Evolutionary conservation across 2,329 filamentous ascomycete genomes (phyloP), one percentile per base, ranked within the genome.

Genomic region (Blastomyces silverae): DNA sequence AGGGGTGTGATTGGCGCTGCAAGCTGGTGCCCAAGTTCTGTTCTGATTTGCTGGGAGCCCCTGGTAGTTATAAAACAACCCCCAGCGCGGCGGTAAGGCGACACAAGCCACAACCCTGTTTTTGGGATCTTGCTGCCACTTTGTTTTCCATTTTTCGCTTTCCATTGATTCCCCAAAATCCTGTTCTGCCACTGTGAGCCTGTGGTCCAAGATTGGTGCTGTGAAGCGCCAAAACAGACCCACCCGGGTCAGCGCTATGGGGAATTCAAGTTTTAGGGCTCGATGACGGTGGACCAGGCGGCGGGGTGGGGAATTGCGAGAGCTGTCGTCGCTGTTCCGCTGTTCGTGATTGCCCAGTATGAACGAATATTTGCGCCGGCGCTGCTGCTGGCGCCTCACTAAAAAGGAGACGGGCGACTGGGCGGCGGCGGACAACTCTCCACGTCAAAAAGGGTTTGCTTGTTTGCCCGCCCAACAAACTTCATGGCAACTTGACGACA

Each of bases 71-170:
- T 22, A 7, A 22, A n/a, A n/a, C 10, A 52, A 15, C 4, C 22
- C 31, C 53, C 53, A 28, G 37, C 34, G 2, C 56, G n/a, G 56
- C 56, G 56, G 56, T 58, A 39, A 58, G 20, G 34, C 37, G 34
- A 58, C 34, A 58, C 56, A 56, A 56, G 53, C 20, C 17, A 37
- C 28, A 56, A 56, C 53, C 53, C 53, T 56, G 53, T 56, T 56
- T 56, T 20, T 0, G 20, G 20, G 7, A 20, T 17, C 20, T 2
- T 28, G 17, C 22, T n/a, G 20, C 28, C 39, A 42, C 15, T 17
- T 37, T 1, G 20, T n/a, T 13, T 15, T 37, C 10, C 8, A 31
- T 55, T 55, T 55, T 56, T 56, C 37, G 31, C 20, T 56, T 56
- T 17, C 7, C n/a, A 5, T 44, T 44, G 15, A 17, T 56, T 7